Conservation (phyloP, 371 early-diverging fungal genomes). For the Phascolomyces articulosus region DNA sequence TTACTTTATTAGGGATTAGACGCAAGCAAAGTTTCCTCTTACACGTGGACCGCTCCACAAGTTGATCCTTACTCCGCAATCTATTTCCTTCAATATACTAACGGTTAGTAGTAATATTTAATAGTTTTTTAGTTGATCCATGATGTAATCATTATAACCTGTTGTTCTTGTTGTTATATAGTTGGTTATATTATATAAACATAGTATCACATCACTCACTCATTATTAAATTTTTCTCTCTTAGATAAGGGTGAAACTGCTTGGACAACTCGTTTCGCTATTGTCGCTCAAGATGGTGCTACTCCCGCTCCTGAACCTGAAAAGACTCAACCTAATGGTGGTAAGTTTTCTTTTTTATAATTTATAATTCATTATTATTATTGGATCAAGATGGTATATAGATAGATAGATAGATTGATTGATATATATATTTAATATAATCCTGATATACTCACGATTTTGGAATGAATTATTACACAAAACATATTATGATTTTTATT, state of each 20-base stretch:
- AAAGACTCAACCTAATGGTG: constrained; percentile 27
- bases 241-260: constrained; percentile 19
- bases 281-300: constrained; percentile 28
- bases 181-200: no score
- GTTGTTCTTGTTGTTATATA: no score
- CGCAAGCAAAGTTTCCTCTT: constrained; percentile 14
- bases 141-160: not conserved
- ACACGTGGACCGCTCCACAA: constrained; percentile 32
- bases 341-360: not conserved
- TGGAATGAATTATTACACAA: no score
- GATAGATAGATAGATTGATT: no score
- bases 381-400: no score
- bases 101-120: constrained; percentile 18
- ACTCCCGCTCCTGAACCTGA: constrained; percentile 18
- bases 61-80: constrained; percentile 36
- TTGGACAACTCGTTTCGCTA: constrained; percentile 43
- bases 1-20: constrained; percentile 25
- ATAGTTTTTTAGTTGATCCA: no score
- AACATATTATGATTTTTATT: no score
- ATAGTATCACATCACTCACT: no score
- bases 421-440: not conserved
- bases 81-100: constrained; percentile 41
- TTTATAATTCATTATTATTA: not conserved
- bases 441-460: not conserved
- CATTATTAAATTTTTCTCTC: no score